phyloP scores from a whole-genome alignment of 2,329 filamentous ascomycete genomes.

The Cytospora paraplurivora region DNA sequence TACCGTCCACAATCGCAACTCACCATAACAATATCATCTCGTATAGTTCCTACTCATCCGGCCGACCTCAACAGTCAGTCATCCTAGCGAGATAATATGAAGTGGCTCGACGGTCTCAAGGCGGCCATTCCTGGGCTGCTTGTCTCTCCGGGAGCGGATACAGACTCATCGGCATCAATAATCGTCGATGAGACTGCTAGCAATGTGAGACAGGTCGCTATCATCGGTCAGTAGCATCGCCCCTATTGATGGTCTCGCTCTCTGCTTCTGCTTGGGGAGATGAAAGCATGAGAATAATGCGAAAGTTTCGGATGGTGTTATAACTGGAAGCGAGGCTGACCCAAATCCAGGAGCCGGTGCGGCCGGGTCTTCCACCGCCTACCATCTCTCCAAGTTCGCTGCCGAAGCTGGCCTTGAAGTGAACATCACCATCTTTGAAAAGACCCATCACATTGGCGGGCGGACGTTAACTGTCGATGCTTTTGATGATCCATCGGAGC shows the following conservation, averaged over 20 bases:
- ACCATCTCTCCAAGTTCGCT: constrained; percentile 75
- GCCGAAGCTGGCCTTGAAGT: constrained; percentile 59
- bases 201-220: constrained; percentile 36
- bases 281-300: not conserved
- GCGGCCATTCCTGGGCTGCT: constrained; percentile 27
- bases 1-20: not conserved
- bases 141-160: constrained; percentile 16
- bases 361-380: constrained; percentile 83
- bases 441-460: constrained; percentile 75
- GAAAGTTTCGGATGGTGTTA: not conserved
- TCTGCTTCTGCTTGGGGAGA: not conserved
- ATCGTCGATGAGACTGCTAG: constrained; percentile 24
- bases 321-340: not conserved
- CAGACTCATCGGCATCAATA: constrained; percentile 11
- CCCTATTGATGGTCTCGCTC: not conserved
- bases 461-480: constrained; percentile 83
- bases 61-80: constrained; percentile 5
- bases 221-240: constrained; percentile 32
- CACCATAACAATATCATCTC: no score
- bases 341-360: constrained; percentile 74
- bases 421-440: constrained; percentile 89
- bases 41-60: not conserved
- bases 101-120: constrained; percentile 27
- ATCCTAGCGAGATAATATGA: constrained; percentile 16
- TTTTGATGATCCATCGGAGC: constrained; percentile 65